Base-by-base conservation (phyloP, 495 filamentous ascomycete species). In the Penicillium canescens region DNA sequence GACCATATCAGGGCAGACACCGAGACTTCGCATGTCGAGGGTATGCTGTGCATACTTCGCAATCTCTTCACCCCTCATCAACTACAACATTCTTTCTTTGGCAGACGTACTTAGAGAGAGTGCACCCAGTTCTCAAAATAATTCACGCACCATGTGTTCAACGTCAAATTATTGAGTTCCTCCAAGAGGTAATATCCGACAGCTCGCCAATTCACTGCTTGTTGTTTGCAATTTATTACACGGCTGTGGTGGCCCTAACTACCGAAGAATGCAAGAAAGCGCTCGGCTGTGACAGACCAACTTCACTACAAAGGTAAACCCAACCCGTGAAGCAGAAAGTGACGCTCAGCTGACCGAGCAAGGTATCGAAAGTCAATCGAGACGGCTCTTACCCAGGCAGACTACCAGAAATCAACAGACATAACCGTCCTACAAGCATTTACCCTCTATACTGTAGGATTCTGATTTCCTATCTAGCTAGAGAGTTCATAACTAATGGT, bases 221-320 rank as follows among this genome's bases (percentile, higher is more conserved):
- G 16, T 75, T 90, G 62, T 90, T 90, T 52, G 73, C 86, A 4
- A 85, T 92, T 20, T 91, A 89, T 59, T 89, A 87, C 63, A 81
- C 82, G 37, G 81, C 85, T 0, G 79, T 87, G 21, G 84, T 82
- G 0, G 84, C 83, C 5, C 74, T 90, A 64, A 75, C 80, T 10
- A 43, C 60, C 7, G 51, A 55, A 0, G 55, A 59, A 11, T 78
- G 72, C 46, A 33, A n/a, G 11, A 21, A 10, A 9, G 52, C 55
- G 20, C 31, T 66, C 12, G 24, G 7, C 24, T 26, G 24, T 26
- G 24, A 26, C 24, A 26, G 24, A 26, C 24, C 24, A 26, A 26
- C 24, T 26, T 26, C 24, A 26, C 24, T 26, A 60, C n/a, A 31
- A 62, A 33, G 59, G 52, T 5, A 62, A 54, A 37, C 5, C 6